Evolutionary conservation across 2,329 filamentous ascomycete species (phyloP).

Genomic region (Phialemonium atrogriseum): DNA sequence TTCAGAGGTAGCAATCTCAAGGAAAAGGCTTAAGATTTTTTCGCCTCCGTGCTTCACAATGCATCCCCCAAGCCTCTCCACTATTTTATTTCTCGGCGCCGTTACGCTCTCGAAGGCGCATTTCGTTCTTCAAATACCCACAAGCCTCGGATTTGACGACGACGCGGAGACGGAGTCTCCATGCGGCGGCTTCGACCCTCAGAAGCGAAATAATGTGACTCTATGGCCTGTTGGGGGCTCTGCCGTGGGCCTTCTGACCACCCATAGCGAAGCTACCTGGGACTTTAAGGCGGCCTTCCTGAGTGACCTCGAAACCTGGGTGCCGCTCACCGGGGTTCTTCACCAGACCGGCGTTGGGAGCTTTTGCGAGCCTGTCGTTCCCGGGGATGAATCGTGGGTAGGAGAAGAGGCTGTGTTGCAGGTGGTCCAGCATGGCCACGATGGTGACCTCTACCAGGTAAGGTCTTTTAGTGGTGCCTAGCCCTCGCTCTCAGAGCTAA

Average conservation of each 20-base stretch:
- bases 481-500: no score
- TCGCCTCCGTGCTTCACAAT: no score
- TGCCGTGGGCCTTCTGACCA: neutral
- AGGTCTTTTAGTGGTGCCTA: no score
- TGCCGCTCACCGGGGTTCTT: neutral
- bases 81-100: neutral
- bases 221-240: neutral
- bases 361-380: neutral
- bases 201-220: neutral
- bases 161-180: neutral
- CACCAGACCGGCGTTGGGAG: neutral
- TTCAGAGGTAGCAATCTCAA: no score
- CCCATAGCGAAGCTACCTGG: neutral
- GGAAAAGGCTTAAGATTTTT: no score
- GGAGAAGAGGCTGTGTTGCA: neutral
- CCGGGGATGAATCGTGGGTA: neutral
- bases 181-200: neutral
- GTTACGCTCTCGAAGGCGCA: neutral
- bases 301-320: neutral
- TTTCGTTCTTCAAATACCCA: neutral
- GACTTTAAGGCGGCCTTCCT: neutral
- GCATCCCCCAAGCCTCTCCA: no score
- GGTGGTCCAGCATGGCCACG: neutral
- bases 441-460: slow-evolving; percentile 3
- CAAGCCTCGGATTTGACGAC: neutral